These are phyloP conservation scores for Salvia hispanica DNA, from an alignment of 257 asterid species.

Conservation along the genomic window DNA sequence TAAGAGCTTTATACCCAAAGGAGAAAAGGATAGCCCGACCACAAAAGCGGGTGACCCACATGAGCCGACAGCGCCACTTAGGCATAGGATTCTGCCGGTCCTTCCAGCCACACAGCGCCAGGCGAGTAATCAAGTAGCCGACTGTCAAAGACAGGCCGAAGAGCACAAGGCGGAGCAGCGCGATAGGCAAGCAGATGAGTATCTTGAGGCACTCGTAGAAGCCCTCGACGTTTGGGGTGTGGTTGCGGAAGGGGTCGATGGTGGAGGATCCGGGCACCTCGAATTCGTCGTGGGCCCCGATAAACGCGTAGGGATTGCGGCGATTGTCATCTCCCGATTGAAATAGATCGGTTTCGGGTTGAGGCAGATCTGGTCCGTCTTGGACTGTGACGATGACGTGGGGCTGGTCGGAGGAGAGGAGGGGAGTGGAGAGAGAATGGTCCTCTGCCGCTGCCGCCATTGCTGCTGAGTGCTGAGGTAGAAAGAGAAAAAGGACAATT, in stretches of 20 bases:
- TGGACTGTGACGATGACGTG: conserved; percentile 58
- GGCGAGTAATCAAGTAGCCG: conserved; percentile 65
- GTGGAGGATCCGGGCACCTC: conserved; percentile 68
- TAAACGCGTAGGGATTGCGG: conserved; percentile 54
- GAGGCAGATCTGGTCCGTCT: conserved; percentile 27
- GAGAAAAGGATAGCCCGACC: conserved; percentile 81
- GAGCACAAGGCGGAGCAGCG: conserved; percentile 56
- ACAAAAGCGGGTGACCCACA: conserved; percentile 83
- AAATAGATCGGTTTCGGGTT: conserved; percentile 11
- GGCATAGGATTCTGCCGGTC: conserved; percentile 86
- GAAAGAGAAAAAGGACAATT: conserved; percentile 21
- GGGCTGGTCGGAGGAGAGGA: conserved; percentile 40
- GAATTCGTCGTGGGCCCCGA: conserved; percentile 61
- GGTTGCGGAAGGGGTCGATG: conserved; percentile 79
- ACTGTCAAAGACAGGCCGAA: conserved; percentile 61
- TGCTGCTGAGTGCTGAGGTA: conserved; percentile 23
- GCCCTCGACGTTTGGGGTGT: conserved; percentile 69
- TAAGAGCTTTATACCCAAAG: conserved; percentile 61
- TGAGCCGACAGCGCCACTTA: conserved; percentile 74
- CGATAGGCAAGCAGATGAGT: conserved; percentile 72
- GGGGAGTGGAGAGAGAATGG: conserved; percentile 61
- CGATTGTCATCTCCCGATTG: conserved; percentile 36
- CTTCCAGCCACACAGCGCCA: conserved; percentile 81
- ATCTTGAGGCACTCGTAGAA: conserved; percentile 90
- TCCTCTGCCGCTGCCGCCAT: conserved; percentile 36